Conservation (phyloP, 169 alveolate genomes). For the Toxoplasma gondii region DNA sequence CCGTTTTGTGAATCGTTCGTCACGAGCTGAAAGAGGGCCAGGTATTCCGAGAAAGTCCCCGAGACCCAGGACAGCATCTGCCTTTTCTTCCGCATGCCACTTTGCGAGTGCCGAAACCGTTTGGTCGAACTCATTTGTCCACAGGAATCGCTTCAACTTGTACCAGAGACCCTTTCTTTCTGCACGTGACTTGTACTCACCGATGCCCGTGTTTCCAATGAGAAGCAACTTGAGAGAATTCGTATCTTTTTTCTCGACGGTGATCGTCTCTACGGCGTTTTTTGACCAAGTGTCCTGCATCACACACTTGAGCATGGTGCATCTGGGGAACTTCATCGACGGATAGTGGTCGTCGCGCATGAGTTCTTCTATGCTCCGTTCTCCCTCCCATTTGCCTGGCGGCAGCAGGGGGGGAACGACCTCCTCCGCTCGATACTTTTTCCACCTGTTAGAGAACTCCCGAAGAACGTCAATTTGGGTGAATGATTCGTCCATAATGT, state of each 20-base stretch:
- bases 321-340: slow-evolving; percentile 37
- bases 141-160: not conserved
- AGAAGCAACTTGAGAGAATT: slow-evolving; percentile 53
- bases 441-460: slow-evolving; percentile 36
- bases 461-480: slow-evolving; percentile 38
- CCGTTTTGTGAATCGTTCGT: not conserved
- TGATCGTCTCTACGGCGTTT: not conserved
- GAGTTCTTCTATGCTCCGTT: slow-evolving; percentile 3
- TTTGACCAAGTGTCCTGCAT: slow-evolving; percentile 27
- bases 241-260: not conserved
- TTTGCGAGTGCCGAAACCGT: slow-evolving; percentile 35
- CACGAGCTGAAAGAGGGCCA: slow-evolving; percentile 27
- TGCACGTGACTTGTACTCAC: not conserved
- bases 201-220: slow-evolving; percentile 48
- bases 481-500: slow-evolving; percentile 38
- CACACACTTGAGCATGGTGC: slow-evolving; percentile 49
- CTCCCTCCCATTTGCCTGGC: not conserved
- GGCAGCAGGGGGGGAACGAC: slow-evolving; percentile 43
- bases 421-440: not conserved
- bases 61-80: slow-evolving; percentile 54
- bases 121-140: slow-evolving; percentile 31
- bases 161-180: not conserved
- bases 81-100: slow-evolving; percentile 43
- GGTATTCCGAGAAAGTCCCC: slow-evolving; percentile 51
- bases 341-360: not conserved